Conservation (phyloP, 352 stramenopile species). For the Phytophthora pisi region DNA sequence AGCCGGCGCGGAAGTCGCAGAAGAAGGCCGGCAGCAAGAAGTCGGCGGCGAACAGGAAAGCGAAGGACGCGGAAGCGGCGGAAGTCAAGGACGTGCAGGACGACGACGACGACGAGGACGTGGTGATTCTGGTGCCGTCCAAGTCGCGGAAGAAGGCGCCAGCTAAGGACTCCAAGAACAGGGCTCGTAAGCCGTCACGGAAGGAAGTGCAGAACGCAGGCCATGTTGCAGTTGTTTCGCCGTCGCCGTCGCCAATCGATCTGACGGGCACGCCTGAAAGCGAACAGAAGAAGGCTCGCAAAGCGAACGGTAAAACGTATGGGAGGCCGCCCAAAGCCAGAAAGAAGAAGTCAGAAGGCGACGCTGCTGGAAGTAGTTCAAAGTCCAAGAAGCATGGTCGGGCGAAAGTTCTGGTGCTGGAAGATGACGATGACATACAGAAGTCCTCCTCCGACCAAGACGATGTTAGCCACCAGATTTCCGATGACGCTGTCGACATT, state of each 20-base stretch:
- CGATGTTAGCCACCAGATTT: constrained; percentile 2
- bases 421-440: constrained; percentile 14
- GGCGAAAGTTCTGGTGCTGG: constrained; percentile 21
- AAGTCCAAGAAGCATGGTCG: constrained; percentile 16
- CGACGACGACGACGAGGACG: constrained; percentile 12
- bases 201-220: constrained; percentile 12
- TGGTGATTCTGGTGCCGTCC: constrained; percentile 9
- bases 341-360: constrained; percentile 21
- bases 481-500: constrained; percentile 10
- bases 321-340: constrained; percentile 10
- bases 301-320: neutral
- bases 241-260: constrained; percentile 36
- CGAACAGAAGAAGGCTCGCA: constrained; percentile 24
- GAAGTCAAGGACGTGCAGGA: constrained; percentile 20
- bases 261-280: constrained; percentile 33
- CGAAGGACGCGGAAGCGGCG: neutral
- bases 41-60: constrained; percentile 1
- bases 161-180: constrained; percentile 14
- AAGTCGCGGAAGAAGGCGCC: constrained; percentile 23
- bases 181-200: constrained; percentile 19
- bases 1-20: constrained; percentile 3
- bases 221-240: constrained; percentile 32
- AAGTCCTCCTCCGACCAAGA: neutral
- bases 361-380: constrained; percentile 3
- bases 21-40: constrained; percentile 21